A percentile compares a stretch with the other conserved stretches of the same genome.
These are phyloP conservation scores for Yamadazyma oceani DNA, from an alignment of 1,139 yeast species.

Conservation along the genomic window DNA sequence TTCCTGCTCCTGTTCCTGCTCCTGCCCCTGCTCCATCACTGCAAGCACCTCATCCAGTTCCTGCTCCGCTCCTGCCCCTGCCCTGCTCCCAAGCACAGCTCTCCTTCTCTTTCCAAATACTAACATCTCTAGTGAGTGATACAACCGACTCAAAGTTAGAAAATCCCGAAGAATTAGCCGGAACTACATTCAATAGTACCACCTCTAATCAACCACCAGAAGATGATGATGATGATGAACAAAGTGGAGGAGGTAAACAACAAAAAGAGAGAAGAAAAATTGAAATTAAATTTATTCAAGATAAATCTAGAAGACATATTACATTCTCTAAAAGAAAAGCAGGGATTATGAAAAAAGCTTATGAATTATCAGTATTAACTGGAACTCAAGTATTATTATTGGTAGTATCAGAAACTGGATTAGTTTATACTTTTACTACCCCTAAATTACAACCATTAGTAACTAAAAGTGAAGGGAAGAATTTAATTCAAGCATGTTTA, in stretches of 20 bases:
- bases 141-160: constrained; percentile 43
- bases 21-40: too few species aligned
- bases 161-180: constrained; percentile 29
- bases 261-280: constrained; percentile 91
- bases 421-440: constrained; percentile 97
- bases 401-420: constrained; percentile 96
- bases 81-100: too few species aligned
- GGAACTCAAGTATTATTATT: constrained; percentile 93
- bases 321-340: constrained; percentile 97
- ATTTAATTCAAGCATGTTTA: constrained; percentile 92
- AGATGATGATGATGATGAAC: constrained; percentile 73
- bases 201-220: constrained; percentile 23
- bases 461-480: constrained; percentile 95
- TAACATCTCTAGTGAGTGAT: constrained; percentile 34
- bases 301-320: constrained; percentile 95
- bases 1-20: too few species aligned
- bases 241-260: constrained; percentile 52
- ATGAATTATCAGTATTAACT: constrained; percentile 90
- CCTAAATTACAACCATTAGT: constrained; percentile 97
- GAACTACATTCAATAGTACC: constrained; percentile 16
- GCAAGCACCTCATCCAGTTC: too few species aligned
- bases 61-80: too few species aligned
- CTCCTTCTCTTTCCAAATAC: constrained; percentile 18
- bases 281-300: constrained; percentile 95
- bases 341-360: constrained; percentile 98